Percentiles rank a stretch among this genome's conserved stretches.
These are phyloP conservation scores for Jackrogersella minutella DNA, from an alignment of 495 filamentous ascomycete species.

Conservation along the genomic window DNA sequence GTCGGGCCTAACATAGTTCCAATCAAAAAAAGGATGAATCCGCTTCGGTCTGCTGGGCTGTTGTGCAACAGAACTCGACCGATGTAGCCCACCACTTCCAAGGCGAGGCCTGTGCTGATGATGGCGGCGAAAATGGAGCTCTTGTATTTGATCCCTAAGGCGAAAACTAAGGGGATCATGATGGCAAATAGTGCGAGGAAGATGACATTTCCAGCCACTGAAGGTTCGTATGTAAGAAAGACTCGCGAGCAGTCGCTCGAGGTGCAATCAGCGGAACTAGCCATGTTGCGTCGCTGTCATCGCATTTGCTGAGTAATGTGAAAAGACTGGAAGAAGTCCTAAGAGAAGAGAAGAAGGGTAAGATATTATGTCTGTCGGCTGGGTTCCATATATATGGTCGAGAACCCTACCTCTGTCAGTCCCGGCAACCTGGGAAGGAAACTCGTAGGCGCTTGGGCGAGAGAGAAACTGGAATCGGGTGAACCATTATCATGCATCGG, in stretches of 20 bases:
- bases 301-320: not conserved
- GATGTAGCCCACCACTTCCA: constrained; percentile 53
- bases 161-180: constrained; percentile 48
- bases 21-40: constrained; percentile 49
- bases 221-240: constrained; percentile 43
- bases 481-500: constrained; percentile 20
- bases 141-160: constrained; percentile 49
- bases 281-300: constrained; percentile 32
- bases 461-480: constrained; percentile 24
- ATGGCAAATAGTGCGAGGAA: constrained; percentile 52
- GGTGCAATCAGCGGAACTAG: constrained; percentile 22
- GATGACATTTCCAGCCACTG: constrained; percentile 45
- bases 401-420: not conserved
- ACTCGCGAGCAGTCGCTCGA: constrained; percentile 31
- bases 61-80: constrained; percentile 48
- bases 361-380: not conserved
- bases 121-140: constrained; percentile 44
- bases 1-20: constrained; percentile 52
- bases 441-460: constrained; percentile 5
- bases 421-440: constrained; percentile 7
- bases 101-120: constrained; percentile 45
- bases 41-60: constrained; percentile 35
- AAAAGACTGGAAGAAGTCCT: not conserved
- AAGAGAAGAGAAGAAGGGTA: not conserved
- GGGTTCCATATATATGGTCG: constrained; percentile 7